Base-by-base conservation (phyloP, 495 filamentous ascomycete species). In the Podospora conica region DNA sequence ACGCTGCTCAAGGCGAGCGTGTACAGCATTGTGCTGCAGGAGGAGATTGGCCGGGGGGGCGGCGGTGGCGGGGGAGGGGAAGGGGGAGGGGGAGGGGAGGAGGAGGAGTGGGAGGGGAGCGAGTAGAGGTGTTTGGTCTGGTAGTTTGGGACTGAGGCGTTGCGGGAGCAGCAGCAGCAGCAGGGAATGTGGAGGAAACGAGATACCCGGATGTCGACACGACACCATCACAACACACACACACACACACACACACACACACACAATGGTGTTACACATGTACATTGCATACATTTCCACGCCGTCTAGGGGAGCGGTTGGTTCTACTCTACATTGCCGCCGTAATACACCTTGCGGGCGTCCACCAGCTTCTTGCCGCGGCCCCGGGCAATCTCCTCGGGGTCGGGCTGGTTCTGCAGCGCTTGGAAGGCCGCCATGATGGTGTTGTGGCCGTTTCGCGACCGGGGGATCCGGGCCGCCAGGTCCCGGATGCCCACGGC, bases 1-100 rank as follows among this genome's bases (percentile, higher is more conserved):
- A 98, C 95, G 65, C 74, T 97, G 74, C 82, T 98, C 73, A 98
- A 98, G 81, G 94, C 95, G 31, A 97, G 94, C 77, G 95, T 98
- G 59, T 98, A 98, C 77, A 95, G 90, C 75, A 97, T 98, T 81
- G 93, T 98, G 69, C 76, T 98, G 80, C 92, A 98, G 83, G 92
- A 97, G 82, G 90, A 97, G 85, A 95, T 96, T 64, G 87, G 83
- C 67, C 82, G 80, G 72, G 86, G 88, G 64, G 68, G 25, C 10
- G 22, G 25, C 1, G 22, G 25, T 9, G 22, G 40, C 8, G 40
- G 40, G 40, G 40, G 27, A 15, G 23, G 18, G 12, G 10, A 22
- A 11, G 4, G 25, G 55, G 55, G 9, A 11, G 55, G 18, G 28
- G 56, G 23, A 15, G 25, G 31, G 27, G 57, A 7, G 58, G 22